Evolutionary conservation across 2,329 filamentous ascomycete species (phyloP), one percentile per base, ranked within the genome.

Genomic region (Thelonectria olida): DNA sequence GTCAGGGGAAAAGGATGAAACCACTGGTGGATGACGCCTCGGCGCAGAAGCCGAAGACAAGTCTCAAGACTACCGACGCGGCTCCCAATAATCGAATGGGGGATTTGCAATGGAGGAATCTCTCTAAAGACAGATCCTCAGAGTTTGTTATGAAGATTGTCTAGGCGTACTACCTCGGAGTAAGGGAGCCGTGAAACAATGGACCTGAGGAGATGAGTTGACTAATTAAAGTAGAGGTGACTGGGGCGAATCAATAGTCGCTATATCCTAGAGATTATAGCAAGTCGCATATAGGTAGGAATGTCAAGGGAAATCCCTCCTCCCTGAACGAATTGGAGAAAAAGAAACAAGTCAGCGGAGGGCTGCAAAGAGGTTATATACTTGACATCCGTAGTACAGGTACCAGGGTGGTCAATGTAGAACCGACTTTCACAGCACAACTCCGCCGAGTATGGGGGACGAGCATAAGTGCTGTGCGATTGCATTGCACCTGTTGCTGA

Each of bases 1-100:
- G 65, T 65, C 63, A 65, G 64, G 62, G 64, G 59, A 55, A 58
- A 65, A 51, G 53, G 54, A 65, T 70, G 62, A 71, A 72, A 70
- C 69, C 51, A 42, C 45, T 42, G 47, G 59, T 44, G 61, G 62
- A 31, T 13, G 23, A 22, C n/a, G 44, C 38, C n/a, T 56, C 25
- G 13, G 41, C 13, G 13, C 22, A 60, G 63, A 58, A 60, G 58
- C 48, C 44, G 31, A 44, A 47, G 42, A 27, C 42, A 44, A 60
- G 50, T 41, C 44, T 65, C 45, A 22, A 27, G 19, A 47, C 23
- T 38, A 25, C 51, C 15, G 23, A 54, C 12, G 19, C 49, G 10
- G 38, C 20, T 31, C 31, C 13, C 31, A 15, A 34, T 10, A 34
- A 34, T 34, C 12, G 31, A 34, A 34, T 34, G 31, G 31, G n/a